Conservation (phyloP, 306 rosid species). For the Cucumis hystrix region DNA sequence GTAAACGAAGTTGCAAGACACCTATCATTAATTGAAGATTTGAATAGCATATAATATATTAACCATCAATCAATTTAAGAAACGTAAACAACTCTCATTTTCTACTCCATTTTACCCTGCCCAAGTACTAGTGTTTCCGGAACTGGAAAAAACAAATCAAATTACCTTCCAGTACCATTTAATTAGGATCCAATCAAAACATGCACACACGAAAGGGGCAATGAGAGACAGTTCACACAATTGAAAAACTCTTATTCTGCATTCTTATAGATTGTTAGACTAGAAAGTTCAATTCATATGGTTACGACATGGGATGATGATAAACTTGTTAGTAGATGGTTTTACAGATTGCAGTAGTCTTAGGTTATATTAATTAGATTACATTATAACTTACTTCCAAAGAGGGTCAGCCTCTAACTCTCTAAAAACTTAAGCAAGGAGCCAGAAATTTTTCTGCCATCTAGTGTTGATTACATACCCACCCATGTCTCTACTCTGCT, state of each 20-base stretch:
- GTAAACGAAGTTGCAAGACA: background rate
- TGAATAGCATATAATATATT: background rate
- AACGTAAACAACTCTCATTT: background rate
- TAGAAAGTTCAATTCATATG: background rate
- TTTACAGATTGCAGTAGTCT: background rate
- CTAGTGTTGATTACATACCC: slow-evolving; percentile 83
- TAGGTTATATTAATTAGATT: background rate
- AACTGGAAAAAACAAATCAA: background rate
- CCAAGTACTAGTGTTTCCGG: background rate
- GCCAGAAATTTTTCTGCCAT: slow-evolving; percentile 98
- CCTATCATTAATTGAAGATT: background rate
- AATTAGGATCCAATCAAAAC: background rate
- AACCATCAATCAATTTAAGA: background rate
- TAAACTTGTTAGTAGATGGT: background rate
- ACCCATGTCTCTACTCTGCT: slow-evolving; percentile 67
- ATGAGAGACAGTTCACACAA: background rate
- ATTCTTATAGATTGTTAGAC: background rate
- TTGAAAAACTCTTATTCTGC: background rate
- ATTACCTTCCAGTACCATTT: background rate
- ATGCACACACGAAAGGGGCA: background rate
- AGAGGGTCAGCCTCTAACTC: background rate
- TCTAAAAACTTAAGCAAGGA: slow-evolving; percentile 49
- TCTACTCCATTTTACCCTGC: background rate
- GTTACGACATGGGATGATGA: background rate
- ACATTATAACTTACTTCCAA: background rate